These are phyloP conservation scores for Dendrothele bispora DNA, from an alignment of 768 basidiomycete species.

Conservation along the genomic window DNA sequence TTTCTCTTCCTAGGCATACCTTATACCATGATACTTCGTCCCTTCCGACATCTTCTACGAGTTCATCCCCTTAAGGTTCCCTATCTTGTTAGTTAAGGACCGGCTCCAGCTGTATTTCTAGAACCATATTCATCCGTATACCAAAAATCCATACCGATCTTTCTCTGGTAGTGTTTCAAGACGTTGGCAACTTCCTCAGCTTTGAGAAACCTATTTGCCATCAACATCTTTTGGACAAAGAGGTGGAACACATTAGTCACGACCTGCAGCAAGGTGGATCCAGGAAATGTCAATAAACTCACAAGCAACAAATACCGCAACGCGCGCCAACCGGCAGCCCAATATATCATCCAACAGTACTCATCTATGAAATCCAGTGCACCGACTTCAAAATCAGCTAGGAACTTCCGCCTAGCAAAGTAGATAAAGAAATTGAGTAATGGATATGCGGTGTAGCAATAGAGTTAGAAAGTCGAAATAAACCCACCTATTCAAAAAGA, in stretches of 20 bases:
- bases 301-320: slow-evolving; percentile 64
- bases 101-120: too few relatives aligned
- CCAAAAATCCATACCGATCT: slow-evolving; percentile 28
- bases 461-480: background rate
- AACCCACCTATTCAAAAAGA: slow-evolving; percentile 56
- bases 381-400: slow-evolving; percentile 55
- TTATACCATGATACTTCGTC: too few relatives aligned
- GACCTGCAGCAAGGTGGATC: background rate
- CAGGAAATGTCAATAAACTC: slow-evolving; percentile 23
- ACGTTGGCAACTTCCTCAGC: slow-evolving; percentile 48
- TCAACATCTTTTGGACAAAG: slow-evolving; percentile 42
- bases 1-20: too few relatives aligned
- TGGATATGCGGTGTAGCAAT: too few relatives aligned
- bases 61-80: too few relatives aligned
- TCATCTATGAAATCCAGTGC: slow-evolving; percentile 53
- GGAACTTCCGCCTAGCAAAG: slow-evolving; percentile 48
- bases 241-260: background rate
- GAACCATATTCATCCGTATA: too few relatives aligned
- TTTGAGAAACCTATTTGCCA: slow-evolving; percentile 54
- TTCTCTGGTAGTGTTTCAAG: slow-evolving; percentile 53
- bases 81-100: too few relatives aligned
- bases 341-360: slow-evolving; percentile 67
- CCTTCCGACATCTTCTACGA: too few relatives aligned
- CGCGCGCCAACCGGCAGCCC: slow-evolving; percentile 67
- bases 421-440: too few relatives aligned